Evolutionary conservation across 2,329 filamentous ascomycete species (phyloP).

Genomic region (Arthrobotrys conoides): DNA sequence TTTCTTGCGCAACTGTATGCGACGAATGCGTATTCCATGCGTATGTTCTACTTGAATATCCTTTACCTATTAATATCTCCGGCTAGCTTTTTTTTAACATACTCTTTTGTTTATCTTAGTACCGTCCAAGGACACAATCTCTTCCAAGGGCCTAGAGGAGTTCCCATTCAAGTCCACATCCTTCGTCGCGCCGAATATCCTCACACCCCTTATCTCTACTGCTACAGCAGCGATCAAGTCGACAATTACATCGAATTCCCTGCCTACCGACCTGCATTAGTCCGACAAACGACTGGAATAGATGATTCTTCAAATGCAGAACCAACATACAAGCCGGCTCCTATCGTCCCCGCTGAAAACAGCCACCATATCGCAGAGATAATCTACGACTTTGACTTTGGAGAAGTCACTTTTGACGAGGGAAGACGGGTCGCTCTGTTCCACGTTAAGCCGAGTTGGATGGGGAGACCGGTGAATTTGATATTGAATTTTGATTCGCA

Average conservation of each 20-base stretch:
- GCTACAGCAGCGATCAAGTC: constrained; percentile 53
- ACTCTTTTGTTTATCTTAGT: neutral
- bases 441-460: constrained; percentile 50
- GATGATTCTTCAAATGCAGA: constrained; percentile 33
- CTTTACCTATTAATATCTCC: neutral
- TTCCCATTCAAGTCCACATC: constrained; percentile 58
- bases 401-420: constrained; percentile 56
- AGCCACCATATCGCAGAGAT: constrained; percentile 58
- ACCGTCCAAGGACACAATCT: constrained; percentile 55
- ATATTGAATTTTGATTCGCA: constrained; percentile 57
- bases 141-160: constrained; percentile 46
- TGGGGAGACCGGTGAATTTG: constrained; percentile 50
- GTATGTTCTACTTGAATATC: constrained; percentile 33
- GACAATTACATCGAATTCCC: constrained; percentile 60
- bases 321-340: constrained; percentile 25
- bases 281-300: constrained; percentile 44
- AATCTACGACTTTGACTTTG: constrained; percentile 59
- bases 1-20: constrained; percentile 54
- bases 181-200: constrained; percentile 54
- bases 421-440: constrained; percentile 53
- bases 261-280: constrained; percentile 46
- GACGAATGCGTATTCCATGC: constrained; percentile 60
- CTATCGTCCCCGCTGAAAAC: constrained; percentile 33
- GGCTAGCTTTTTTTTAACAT: constrained; percentile 6
- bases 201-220: constrained; percentile 59